Evolutionary conservation across 805 yeast genomes (phyloP).

Genomic region (Metschnikowia dekortorum): DNA sequence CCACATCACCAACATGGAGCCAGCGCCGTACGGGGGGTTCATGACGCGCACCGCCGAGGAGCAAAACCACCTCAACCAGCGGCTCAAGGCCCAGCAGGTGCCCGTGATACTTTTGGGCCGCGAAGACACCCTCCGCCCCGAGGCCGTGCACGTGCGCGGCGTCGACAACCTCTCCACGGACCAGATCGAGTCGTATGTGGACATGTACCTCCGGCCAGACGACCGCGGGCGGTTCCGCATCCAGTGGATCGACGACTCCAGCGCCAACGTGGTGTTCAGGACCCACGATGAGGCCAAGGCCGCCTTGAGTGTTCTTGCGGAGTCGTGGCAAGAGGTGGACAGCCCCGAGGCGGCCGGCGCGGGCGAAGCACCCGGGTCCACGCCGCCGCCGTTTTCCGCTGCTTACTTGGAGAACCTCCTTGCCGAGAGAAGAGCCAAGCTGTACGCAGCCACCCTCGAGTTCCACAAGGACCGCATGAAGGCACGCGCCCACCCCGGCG

Average conservation of each 20-base stretch:
- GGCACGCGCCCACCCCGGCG: conserved; percentile 6
- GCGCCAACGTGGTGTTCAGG: conserved; percentile 52
- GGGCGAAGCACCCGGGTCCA: background rate
- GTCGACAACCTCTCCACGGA: conserved; percentile 61
- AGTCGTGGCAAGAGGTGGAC: conserved; percentile 11
- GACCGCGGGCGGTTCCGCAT: conserved; percentile 39
- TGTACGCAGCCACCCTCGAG: conserved; percentile 34
- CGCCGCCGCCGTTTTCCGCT: conserved; percentile 8
- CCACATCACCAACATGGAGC: conserved; percentile 11
- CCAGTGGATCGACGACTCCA: conserved; percentile 66
- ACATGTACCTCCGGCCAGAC: conserved; percentile 25
- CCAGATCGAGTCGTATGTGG: conserved; percentile 55
- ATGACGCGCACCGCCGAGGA: conserved; percentile 37
- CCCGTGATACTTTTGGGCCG: conserved; percentile 30
- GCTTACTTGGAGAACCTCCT: conserved; percentile 23
- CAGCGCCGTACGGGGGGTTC: conserved; percentile 41
- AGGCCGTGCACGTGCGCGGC: conserved; percentile 50
- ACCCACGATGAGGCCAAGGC: conserved; percentile 37
- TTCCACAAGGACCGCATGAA: conserved; percentile 27
- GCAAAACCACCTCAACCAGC: conserved; percentile 30
- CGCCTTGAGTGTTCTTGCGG: conserved; percentile 35
- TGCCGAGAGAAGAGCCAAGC: conserved; percentile 39
- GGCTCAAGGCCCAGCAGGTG: conserved; percentile 29
- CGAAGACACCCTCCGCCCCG: conserved; percentile 37
- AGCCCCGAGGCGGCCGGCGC: background rate